phyloP scores from a whole-genome alignment of 495 filamentous ascomycete species.

The Aspergillus taichungensis region DNA sequence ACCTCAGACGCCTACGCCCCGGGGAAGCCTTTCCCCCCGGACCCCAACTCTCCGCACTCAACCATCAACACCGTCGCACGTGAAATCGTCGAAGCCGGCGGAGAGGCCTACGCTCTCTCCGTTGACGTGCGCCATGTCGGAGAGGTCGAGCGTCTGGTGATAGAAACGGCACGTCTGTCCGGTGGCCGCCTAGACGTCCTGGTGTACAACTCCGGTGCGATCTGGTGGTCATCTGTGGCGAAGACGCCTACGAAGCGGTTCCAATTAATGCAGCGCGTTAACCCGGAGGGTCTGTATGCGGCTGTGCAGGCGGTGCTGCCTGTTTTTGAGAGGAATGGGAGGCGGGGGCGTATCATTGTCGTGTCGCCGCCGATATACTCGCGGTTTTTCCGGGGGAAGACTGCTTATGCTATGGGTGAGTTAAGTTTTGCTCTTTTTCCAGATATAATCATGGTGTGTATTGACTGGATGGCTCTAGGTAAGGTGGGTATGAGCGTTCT shows the following conservation, averaged over 20 bases:
- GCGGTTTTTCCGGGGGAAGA: slow-evolving; percentile 79
- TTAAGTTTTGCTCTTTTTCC: too few relatives aligned
- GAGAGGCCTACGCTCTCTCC: slow-evolving; percentile 54
- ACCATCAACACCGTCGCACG: slow-evolving; percentile 79
- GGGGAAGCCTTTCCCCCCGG: slow-evolving; percentile 56
- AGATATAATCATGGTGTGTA: too few relatives aligned
- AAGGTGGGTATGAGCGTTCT: slow-evolving; percentile 81
- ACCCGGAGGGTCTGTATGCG: slow-evolving; percentile 59
- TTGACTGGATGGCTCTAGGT: slow-evolving; percentile 15
- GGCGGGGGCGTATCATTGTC: slow-evolving; percentile 62
- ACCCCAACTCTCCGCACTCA: slow-evolving; percentile 70
- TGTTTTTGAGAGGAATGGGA: slow-evolving; percentile 42
- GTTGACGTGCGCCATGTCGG: slow-evolving; percentile 60
- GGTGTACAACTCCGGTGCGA: slow-evolving; percentile 78
- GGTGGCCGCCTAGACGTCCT: slow-evolving; percentile 62
- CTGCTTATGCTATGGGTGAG: slow-evolving; percentile 78
- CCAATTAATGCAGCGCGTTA: slow-evolving; percentile 74
- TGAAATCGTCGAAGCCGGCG: slow-evolving; percentile 62
- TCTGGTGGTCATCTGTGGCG: slow-evolving; percentile 74
- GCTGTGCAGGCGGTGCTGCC: slow-evolving; percentile 59
- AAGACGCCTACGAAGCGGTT: slow-evolving; percentile 71
- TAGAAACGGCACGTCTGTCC: slow-evolving; percentile 45
- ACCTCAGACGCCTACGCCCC: slow-evolving; percentile 51
- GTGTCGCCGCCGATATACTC: slow-evolving; percentile 81
- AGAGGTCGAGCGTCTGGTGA: slow-evolving; percentile 54